Evolutionary conservation across 768 basidiomycete genomes (phyloP), one percentile per base, ranked within the genome.

Genomic region (Kwoniella heveanensis): DNA sequence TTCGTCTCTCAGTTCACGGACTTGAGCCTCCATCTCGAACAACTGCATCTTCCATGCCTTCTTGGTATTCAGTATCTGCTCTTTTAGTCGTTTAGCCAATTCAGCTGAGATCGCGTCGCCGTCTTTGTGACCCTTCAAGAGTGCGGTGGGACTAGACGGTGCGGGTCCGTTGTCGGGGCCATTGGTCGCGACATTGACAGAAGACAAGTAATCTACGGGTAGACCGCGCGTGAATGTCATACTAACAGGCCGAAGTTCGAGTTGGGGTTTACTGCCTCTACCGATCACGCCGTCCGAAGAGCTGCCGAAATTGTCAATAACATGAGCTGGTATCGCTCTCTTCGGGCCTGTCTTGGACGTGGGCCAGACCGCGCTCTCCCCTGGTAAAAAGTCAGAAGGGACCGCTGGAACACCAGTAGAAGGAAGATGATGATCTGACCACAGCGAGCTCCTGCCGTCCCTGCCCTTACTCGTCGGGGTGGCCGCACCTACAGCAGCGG

Each of bases 231-330:
- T 25, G 26, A 75, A 68, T 2, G 58, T 68, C 71, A 75, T 72
- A n/a, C 68, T 70, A 7, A 75, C 56, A 9, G 73, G 73, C 22
- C 73, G 64, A 12, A 75, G 57, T 57, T 75, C 71, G 15, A 75
- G 62, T 52, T 65, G 57, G 0, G 70, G 73, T 30, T 60, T 57
- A 25, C 37, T 8, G 12, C 8, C 25, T 22, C 32, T 9, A 21
- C 15, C 30, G 9, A 32, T 37, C 21, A 26, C 2, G 3, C 39
- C 39, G 8, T 44, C 39, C 19, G 10, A 10, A 6, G 48, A 4
- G 8, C 5, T 10, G 9, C 22, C 22, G 48, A 24, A 12, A 5
- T 10, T 9, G 22, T 24, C 48, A 4, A 49, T 26, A 10, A 24
- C 22, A 19, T 49, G 48, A 4, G 22, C 25, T 24, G 48, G 48